Evolutionary conservation across 1,139 yeast species (phyloP).

Genomic region (Yamadazyma sp.): DNA sequence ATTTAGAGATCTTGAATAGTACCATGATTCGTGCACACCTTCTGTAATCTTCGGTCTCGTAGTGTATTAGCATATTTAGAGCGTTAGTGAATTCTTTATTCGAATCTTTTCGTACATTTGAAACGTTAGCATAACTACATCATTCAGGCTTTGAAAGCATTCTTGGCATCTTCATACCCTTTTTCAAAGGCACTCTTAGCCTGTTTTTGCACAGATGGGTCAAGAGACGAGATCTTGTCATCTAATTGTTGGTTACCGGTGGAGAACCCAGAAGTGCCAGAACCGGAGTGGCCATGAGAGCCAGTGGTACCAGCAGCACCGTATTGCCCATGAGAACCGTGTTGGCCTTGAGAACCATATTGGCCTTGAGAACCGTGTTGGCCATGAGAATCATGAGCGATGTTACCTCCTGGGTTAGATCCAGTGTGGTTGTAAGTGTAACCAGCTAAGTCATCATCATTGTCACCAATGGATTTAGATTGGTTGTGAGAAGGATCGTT

Average conservation of each 20-base stretch:
- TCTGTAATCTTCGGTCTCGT: no score
- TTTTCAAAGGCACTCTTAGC: conserved; percentile 40
- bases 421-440: conserved; percentile 7
- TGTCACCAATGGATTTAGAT: conserved; percentile 6
- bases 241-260: conserved; percentile 39
- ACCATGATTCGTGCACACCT: no score
- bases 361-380: conserved; percentile 8
- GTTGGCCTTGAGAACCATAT: conserved; percentile 9
- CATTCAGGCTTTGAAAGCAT: conserved; percentile 21
- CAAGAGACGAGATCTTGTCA: conserved; percentile 32
- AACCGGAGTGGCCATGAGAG: no score
- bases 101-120: no score
- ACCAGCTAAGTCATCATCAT: conserved; percentile 7
- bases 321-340: conserved; percentile 9
- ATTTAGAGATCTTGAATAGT: no score
- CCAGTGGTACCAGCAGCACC: no score
- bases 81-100: no score
- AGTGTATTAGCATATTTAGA: no score
- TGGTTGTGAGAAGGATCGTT: conserved; percentile 7
- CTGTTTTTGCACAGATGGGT: conserved; percentile 33
- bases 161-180: conserved; percentile 39
- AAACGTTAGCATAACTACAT: neutral
- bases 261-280: conserved; percentile 19
- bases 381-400: no score
- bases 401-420: conserved; percentile 5